phyloP scores from a whole-genome alignment of 169 alveolate genomes.

The Eimeria zaria region DNA sequence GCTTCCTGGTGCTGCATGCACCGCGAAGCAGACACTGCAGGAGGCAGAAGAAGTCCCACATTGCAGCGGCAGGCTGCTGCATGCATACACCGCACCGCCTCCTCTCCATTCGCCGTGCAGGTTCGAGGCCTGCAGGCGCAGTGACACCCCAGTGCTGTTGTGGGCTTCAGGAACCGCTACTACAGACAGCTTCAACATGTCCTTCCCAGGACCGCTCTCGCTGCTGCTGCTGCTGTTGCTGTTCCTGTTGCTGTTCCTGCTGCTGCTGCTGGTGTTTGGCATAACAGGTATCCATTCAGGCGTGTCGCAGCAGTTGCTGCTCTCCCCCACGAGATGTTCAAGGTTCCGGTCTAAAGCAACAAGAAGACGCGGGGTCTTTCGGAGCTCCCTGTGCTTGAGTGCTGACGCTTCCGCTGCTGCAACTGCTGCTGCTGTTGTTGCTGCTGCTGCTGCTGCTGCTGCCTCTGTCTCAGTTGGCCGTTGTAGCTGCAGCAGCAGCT shows the following conservation, averaged over 20 bases:
- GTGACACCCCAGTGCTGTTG: background rate
- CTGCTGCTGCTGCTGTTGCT: slow-evolving; percentile 15
- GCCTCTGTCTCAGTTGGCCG: background rate
- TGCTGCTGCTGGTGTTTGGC: background rate
- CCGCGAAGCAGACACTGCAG: slow-evolving; percentile 43
- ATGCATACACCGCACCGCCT: slow-evolving; percentile 48
- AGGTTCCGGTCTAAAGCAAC: slow-evolving; percentile 62
- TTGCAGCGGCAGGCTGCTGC: slow-evolving; percentile 51
- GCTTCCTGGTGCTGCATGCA: slow-evolving; percentile 11
- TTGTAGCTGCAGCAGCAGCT: too few species aligned
- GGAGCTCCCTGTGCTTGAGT: background rate
- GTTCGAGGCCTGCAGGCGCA: slow-evolving; percentile 9
- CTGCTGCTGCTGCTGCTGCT: background rate
- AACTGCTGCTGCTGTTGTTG: too few species aligned
- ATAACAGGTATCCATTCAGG: slow-evolving; percentile 7
- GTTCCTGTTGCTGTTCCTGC: background rate
- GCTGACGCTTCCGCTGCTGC: background rate
- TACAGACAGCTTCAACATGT: background rate
- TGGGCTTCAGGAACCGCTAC: background rate
- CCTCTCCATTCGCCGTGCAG: slow-evolving; percentile 37
- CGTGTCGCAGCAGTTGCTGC: background rate
- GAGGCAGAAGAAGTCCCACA: slow-evolving; percentile 73
- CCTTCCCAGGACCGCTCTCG: background rate
- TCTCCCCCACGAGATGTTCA: slow-evolving; percentile 61
- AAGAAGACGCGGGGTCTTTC: slow-evolving; percentile 41